phyloP scores from a whole-genome alignment of 306 rosid species.

The Leucaena leucocephala region DNA sequence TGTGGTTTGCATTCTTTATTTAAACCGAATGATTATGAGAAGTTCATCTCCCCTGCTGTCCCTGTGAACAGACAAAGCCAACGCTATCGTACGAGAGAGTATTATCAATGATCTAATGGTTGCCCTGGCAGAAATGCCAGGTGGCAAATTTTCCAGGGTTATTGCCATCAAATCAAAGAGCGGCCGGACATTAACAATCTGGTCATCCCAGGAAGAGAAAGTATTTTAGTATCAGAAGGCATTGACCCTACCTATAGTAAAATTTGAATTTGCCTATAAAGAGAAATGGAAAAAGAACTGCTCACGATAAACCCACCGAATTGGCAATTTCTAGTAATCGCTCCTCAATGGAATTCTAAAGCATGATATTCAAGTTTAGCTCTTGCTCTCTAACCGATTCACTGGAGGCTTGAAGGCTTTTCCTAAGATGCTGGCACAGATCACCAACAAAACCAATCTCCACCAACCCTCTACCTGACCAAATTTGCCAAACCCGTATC shows the following conservation, averaged over 20 bases:
- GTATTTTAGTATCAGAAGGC: slow-evolving; percentile 33
- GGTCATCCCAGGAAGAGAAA: slow-evolving; percentile 34
- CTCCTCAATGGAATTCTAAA: slow-evolving; percentile 82
- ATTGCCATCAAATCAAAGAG: slow-evolving; percentile 89
- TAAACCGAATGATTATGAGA: not conserved
- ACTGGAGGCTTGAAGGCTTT: slow-evolving; percentile 82
- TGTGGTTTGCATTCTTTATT: slow-evolving; percentile 1
- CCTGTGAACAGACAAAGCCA: slow-evolving; percentile 56
- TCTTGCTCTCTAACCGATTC: slow-evolving; percentile 82
- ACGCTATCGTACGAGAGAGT: slow-evolving; percentile 70
- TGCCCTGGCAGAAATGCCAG: slow-evolving; percentile 76
- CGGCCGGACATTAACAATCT: slow-evolving; percentile 73
- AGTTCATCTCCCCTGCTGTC: slow-evolving; percentile 65
- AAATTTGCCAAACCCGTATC: slow-evolving; percentile 80
- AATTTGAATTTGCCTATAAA: not conserved
- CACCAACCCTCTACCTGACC: slow-evolving; percentile 62
- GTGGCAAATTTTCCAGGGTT: slow-evolving; percentile 77
- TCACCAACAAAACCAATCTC: slow-evolving; percentile 92
- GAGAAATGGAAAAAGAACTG: not conserved
- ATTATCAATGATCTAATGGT: slow-evolving; percentile 75
- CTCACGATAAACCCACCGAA: slow-evolving; percentile 55
- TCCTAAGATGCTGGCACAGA: slow-evolving; percentile 92
- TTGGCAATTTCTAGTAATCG: slow-evolving; percentile 85
- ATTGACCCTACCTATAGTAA: slow-evolving; percentile 4
- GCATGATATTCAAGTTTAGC: slow-evolving; percentile 64